Base-by-base conservation (phyloP, 2,329 filamentous ascomycete genomes). In the Nemania sp. region DNA sequence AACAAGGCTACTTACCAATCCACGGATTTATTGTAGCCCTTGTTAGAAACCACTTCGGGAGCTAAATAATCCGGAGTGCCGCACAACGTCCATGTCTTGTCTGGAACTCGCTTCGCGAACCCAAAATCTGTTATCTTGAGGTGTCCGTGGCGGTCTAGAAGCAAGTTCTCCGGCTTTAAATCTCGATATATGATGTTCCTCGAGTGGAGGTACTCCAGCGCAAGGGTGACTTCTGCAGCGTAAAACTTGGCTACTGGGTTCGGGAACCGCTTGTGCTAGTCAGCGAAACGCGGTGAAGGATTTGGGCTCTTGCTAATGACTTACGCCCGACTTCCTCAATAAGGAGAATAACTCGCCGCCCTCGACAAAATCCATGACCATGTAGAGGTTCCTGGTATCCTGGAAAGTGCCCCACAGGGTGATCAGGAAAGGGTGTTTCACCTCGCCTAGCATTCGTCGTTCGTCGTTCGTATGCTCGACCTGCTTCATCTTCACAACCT, bases 321-420 rank as follows among this genome's bases (percentile, higher is more conserved):
- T 78, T 83, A 85, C 86, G 84, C 94, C 88, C 82, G 94, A 98
- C 78, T 99, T 98, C 70, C 95, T 86, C 70, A 99, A 81, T 71
- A 99, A 79, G 68, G 94, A 98, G 76, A 99, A 99, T 56, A 99
- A 83, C 81, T 99, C 95, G 72, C 95, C 95, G 68, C 95, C 95
- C 78, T 99, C 95, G 55, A 99, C 94, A 80, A 99, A 99, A 77
- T 99, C 95, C 95, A 99, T 99, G 71, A 99, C 95, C 95, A 99
- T 99, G 84, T 99, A 99, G 37, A 99, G 81, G 75, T 97, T 98
- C 79, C 88, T 92, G 52, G 88, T 85, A 73, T 99, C 95, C 75
- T 98, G 94, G 77, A 98, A 99, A 10, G 95, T 99, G 60, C 95
- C 95, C 95, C 95, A 99, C 42, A 99, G 82, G 1, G 95, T 99